phyloP scores from a whole-genome alignment of 2,329 filamentous ascomycete species.

The Phyllosticta citribraziliensis region DNA sequence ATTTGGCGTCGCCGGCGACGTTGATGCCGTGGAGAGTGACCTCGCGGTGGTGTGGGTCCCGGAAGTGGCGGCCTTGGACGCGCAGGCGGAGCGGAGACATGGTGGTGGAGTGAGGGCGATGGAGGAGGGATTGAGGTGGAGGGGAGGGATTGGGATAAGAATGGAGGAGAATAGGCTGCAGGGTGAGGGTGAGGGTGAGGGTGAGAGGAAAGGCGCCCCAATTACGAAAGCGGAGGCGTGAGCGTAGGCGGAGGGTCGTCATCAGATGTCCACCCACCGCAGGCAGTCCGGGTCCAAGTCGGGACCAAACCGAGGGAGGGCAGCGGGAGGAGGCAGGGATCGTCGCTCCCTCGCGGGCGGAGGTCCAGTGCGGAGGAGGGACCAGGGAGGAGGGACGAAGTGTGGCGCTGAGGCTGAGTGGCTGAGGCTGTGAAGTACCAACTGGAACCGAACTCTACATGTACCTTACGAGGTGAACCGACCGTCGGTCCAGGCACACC shows the following conservation, averaged over 20 bases:
- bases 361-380: no score
- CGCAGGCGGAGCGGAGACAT: slow-evolving; percentile 71
- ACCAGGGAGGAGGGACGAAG: no score
- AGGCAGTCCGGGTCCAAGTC: background rate
- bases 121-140: background rate
- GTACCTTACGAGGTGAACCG: no score
- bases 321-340: no score
- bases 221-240: slow-evolving; percentile 1
- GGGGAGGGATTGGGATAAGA: slow-evolving; percentile 2
- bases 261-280: background rate
- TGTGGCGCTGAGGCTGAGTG: no score
- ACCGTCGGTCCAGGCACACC: no score
- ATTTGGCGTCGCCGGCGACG: slow-evolving; percentile 81
- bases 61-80: slow-evolving; percentile 78
- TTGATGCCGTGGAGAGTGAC: slow-evolving; percentile 91
- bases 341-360: no score
- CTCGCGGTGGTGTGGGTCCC: slow-evolving; percentile 72
- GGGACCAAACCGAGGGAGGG: background rate
- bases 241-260: background rate
- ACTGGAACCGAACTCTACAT: no score
- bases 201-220: background rate
- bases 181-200: background rate
- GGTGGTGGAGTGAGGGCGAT: background rate
- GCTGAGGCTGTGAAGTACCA: no score
- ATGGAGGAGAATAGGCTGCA: slow-evolving; percentile 5